A percentile compares a stretch with the other conserved stretches of the same genome.
phyloP scores from a whole-genome alignment of 352 stramenopile genomes.

The Peronospora farinosa region DNA sequence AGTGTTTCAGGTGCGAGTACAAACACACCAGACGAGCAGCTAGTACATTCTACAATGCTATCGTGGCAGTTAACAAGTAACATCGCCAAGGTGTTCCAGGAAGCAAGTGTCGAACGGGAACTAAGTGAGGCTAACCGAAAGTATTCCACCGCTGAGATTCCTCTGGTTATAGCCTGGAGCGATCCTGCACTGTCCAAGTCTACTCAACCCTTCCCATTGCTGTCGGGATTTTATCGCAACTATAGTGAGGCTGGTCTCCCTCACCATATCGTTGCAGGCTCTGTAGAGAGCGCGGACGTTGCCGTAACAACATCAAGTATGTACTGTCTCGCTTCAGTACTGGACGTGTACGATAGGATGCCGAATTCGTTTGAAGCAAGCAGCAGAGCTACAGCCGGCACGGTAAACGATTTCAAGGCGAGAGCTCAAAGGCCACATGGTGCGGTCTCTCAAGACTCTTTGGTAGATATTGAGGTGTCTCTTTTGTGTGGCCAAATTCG shows the following conservation, averaged over 20 bases:
- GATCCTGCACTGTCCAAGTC: conserved; percentile 12
- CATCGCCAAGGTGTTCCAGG: conserved; percentile 40
- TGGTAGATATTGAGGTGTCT: conserved; percentile 38
- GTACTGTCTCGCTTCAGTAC: conserved; percentile 34
- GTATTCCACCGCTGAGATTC: conserved; percentile 13
- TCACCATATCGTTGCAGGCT: conserved; percentile 33
- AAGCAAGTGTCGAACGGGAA: conserved; percentile 1
- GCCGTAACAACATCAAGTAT: conserved; percentile 40
- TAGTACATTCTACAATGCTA: conserved; percentile 35
- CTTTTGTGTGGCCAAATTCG: conserved; percentile 44
- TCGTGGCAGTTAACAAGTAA: conserved; percentile 49
- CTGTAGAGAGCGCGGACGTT: conserved; percentile 43
- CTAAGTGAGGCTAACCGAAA: conserved; percentile 1
- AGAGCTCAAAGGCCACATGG: neutral
- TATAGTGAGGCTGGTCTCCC: conserved; percentile 34
- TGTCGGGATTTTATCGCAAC: conserved; percentile 44
- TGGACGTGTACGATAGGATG: conserved; percentile 6
- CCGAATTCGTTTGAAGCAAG: neutral
- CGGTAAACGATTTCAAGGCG: neutral
- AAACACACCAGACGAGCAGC: neutral
- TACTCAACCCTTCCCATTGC: conserved; percentile 25
- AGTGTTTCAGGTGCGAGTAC: conserved; percentile 1
- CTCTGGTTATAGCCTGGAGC: conserved; percentile 31
- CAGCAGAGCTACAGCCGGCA: neutral
- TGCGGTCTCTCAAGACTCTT: conserved; percentile 1